Evolutionary conservation across 805 yeast species (phyloP).

Genomic region (Yamadazyma insecticola): DNA sequence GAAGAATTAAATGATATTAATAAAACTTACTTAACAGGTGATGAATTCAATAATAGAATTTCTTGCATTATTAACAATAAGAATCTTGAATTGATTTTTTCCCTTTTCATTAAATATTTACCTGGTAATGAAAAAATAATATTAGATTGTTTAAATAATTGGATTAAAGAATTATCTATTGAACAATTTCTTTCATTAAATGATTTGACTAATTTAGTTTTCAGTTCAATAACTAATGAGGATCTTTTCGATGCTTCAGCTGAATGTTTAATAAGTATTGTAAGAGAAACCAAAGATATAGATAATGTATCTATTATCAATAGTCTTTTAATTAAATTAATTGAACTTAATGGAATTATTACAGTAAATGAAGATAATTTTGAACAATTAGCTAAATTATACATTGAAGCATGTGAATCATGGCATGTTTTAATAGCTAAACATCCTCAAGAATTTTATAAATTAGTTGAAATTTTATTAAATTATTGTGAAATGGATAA

Average conservation of each 20-base stretch:
- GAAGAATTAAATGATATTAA: conserved; percentile 82
- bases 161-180: conserved; percentile 86
- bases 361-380: conserved; percentile 61
- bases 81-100: conserved; percentile 65
- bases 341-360: conserved; percentile 54
- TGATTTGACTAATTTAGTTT: conserved; percentile 64
- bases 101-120: conserved; percentile 51
- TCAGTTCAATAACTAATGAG: conserved; percentile 54
- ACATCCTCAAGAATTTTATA: conserved; percentile 55
- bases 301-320: conserved; percentile 58
- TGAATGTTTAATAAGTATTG: conserved; percentile 79
- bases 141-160: conserved; percentile 75
- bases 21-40: conserved; percentile 74
- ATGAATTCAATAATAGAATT: conserved; percentile 67
- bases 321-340: conserved; percentile 64
- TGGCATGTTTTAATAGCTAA: conserved; percentile 88
- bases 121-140: conserved; percentile 35
- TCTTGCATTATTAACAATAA: conserved; percentile 46
- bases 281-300: conserved; percentile 77
- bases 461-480: conserved; percentile 66
- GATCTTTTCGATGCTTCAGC: conserved; percentile 78
- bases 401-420: conserved; percentile 90
- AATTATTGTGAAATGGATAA: conserved; percentile 69
- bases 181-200: conserved; percentile 59
- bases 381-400: conserved; percentile 68